Evolutionary conservation across 139 green algal species (phyloP), one percentile per base, ranked within the genome.

Genomic region (Zygnema circumcarinatum): DNA sequence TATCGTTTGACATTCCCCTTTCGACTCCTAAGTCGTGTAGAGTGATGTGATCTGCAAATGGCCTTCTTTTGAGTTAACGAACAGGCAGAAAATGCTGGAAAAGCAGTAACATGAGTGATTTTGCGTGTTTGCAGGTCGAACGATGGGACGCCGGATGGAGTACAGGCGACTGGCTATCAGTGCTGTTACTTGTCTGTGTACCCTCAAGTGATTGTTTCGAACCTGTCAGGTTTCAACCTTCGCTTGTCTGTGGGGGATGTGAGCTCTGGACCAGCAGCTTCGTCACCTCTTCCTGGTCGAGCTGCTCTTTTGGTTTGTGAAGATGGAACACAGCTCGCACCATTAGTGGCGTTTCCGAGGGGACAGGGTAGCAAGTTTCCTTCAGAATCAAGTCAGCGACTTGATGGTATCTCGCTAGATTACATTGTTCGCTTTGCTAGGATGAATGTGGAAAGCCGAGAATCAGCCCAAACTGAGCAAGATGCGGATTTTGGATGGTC

Each of bases 121-220:
- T n/a, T n/a, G n/a, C n/a, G n/a, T n/a, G n/a, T n/a, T n/a, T n/a
- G n/a, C n/a, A n/a, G n/a, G n/a, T n/a, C n/a, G n/a, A n/a, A n/a
- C n/a, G n/a, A n/a, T n/a, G n/a, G n/a, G n/a, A n/a, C n/a, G n/a
- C n/a, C n/a, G n/a, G n/a, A n/a, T n/a, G n/a, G n/a, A n/a, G 39
- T 3, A 41, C 38, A 78, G 3, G 69, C 7, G 69, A 7, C 36
- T 41, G 39, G 7, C 69, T 47, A 79, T 16, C 76, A 76, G 11
- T 83, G 76, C 62, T 86, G 79, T 31, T 31, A 86, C 79, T 7
- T 86, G 38, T 35, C 29, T 2, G 41, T 86, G 32, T 86, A 86
- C 33, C 79, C 79, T 3, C 80, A 67, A 67, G 62, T 67, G 67
- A 35, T 86, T 35, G 33, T 83, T 20, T 86, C 79, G 22, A 86